Percentiles rank a stretch among this genome's conserved stretches.
These are phyloP conservation scores for Agapanthus africanus DNA, from an alignment of 106 monocot genomes.

Conservation along the genomic window DNA sequence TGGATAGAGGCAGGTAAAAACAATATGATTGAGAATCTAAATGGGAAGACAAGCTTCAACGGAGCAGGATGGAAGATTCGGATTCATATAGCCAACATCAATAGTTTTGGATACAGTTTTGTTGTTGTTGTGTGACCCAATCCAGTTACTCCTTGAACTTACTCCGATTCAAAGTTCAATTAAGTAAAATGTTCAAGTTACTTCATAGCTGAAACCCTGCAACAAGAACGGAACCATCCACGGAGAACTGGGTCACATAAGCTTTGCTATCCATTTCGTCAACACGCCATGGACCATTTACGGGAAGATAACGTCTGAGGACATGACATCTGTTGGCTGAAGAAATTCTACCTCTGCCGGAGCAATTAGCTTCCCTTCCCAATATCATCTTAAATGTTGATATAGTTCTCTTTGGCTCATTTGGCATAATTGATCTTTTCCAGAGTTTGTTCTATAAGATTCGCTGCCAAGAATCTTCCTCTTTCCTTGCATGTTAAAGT, in stretches of 20 bases:
- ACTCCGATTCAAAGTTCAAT: not conserved
- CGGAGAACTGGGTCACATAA: conserved; percentile 86
- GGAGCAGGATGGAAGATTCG: too few species aligned
- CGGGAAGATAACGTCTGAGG: conserved; percentile 50
- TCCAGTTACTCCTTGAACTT: not conserved
- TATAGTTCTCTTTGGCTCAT: conserved; percentile 17
- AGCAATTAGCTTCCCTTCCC: conserved; percentile 59
- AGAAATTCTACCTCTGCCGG: conserved; percentile 59
- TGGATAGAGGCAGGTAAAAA: too few species aligned
- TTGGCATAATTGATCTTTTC: conserved; percentile 18
- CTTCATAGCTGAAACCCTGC: conserved; percentile 69
- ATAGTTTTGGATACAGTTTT: not conserved
- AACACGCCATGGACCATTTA: conserved; percentile 47
- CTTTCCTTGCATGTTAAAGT: not conserved
- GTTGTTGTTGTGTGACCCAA: not conserved
- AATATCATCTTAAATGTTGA: conserved; percentile 50
- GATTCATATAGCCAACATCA: too few species aligned
- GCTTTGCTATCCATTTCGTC: conserved; percentile 68
- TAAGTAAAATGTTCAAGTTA: not conserved
- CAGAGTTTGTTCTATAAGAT: not conserved
- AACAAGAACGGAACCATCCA: conserved; percentile 75
- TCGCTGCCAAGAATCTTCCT: not conserved
- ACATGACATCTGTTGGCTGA: conserved; percentile 55
- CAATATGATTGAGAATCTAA: too few species aligned
- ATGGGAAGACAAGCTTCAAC: too few species aligned